A percentile compares a stretch with the other conserved stretches of the same genome.
phyloP scores from a whole-genome alignment of 306 rosid genomes.

The Quercus wislizeni region DNA sequence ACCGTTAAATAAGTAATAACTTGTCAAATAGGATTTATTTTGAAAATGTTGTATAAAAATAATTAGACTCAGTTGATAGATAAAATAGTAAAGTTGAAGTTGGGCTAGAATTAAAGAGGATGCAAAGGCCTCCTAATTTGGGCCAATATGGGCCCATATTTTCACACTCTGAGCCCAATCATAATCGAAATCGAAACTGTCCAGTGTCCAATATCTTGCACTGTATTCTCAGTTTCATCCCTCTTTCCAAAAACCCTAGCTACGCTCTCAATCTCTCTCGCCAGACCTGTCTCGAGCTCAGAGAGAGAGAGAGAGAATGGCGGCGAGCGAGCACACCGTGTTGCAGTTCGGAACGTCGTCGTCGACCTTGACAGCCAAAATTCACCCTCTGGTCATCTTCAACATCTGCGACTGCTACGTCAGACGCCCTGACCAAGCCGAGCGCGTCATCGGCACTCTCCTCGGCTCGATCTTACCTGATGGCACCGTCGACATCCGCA shows the following conservation, averaged over 20 bases:
- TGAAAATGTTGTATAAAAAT: too few relatives aligned
- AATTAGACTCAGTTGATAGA: too few relatives aligned
- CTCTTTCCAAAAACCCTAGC: slow-evolving; percentile 25
- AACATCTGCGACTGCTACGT: slow-evolving; percentile 88
- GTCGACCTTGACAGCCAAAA: slow-evolving; percentile 58
- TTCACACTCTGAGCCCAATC: background rate
- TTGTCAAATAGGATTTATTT: accelerated
- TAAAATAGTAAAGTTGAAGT: too few relatives aligned
- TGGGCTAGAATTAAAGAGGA: too few relatives aligned
- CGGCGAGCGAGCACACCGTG: slow-evolving; percentile 58
- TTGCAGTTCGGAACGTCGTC: slow-evolving; percentile 68
- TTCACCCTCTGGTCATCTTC: slow-evolving; percentile 80
- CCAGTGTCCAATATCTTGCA: background rate
- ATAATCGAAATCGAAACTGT: background rate
- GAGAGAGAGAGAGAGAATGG: slow-evolving; percentile 44
- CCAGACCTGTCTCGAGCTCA: slow-evolving; percentile 31
- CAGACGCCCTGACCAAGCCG: slow-evolving; percentile 87
- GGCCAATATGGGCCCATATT: background rate
- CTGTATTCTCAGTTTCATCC: background rate
- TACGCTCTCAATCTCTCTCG: background rate
- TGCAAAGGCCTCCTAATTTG: too few relatives aligned
- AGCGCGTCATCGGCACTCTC: slow-evolving; percentile 92
- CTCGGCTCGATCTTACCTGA: slow-evolving; percentile 47
- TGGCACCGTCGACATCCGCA: too few relatives aligned
- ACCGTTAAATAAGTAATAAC: too few relatives aligned